Evolutionary conservation across 192 early-diverging fungal species (phyloP).

Genomic region (Gonapodya prolifera): DNA sequence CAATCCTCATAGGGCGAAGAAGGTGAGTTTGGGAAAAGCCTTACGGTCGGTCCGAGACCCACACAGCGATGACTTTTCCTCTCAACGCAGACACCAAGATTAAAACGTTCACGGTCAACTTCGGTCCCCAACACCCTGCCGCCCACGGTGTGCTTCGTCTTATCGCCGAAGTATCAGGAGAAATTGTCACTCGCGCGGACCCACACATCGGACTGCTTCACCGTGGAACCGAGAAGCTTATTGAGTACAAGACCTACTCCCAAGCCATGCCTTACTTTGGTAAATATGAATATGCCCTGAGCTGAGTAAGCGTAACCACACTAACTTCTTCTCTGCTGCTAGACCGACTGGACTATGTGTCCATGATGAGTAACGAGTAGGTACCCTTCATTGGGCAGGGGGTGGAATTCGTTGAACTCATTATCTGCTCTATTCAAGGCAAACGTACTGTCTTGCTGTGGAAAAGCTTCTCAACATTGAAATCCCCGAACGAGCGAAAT

Average conservation of each 20-base stretch:
- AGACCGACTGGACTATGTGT: conserved; percentile 29
- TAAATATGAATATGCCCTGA: conserved; percentile 92
- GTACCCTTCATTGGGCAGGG: too few species aligned
- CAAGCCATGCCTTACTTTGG: conserved; percentile 98
- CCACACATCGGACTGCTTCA: conserved; percentile 96
- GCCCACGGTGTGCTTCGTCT: conserved; percentile 92
- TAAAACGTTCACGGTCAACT: conserved; percentile 92
- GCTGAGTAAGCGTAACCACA: conserved; percentile 16
- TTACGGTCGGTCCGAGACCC: background rate
- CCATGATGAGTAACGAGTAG: conserved; percentile 99
- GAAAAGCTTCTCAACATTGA: conserved; percentile 98
- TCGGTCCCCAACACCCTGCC: conserved; percentile 98
- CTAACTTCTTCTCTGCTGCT: background rate
- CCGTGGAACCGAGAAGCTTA: conserved; percentile 96
- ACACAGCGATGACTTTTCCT: background rate
- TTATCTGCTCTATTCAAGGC: background rate
- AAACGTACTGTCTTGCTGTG: conserved; percentile 88
- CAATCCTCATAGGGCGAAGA: background rate
- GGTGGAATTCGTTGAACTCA: too few species aligned
- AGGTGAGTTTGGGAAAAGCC: background rate
- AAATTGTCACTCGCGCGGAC: conserved; percentile 83
- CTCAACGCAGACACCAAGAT: conserved; percentile 28
- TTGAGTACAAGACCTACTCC: conserved; percentile 97
- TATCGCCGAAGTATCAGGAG: conserved; percentile 87
- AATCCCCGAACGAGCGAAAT: conserved; percentile 82